A percentile compares a stretch with the other conserved stretches of the same genome.
Conservation (phyloP, 208 protist species). For the Trypanosoma vivax region DNA sequence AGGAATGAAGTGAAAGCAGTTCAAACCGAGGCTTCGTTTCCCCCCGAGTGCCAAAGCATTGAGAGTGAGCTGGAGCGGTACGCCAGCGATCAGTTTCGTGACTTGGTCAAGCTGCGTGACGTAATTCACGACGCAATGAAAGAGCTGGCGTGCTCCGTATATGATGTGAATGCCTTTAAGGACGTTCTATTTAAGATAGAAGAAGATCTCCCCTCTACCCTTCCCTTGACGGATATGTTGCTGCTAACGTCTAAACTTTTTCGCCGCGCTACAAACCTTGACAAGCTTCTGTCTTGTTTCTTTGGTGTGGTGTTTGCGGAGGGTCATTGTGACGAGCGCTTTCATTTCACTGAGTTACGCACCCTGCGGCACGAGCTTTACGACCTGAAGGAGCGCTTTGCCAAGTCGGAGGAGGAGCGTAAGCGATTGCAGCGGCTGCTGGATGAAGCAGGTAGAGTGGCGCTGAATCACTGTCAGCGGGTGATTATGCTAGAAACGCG, state of each 20-base stretch:
- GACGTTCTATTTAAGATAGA: slow-evolving; percentile 83
- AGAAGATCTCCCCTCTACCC: slow-evolving; percentile 49
- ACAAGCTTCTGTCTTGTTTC: slow-evolving; percentile 75
- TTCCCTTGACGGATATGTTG: slow-evolving; percentile 82
- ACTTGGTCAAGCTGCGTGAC: slow-evolving; percentile 57
- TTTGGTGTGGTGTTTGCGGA: slow-evolving; percentile 86
- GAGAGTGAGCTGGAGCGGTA: slow-evolving; percentile 46
- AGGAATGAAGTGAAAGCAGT: slow-evolving; percentile 29
- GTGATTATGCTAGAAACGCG: slow-evolving; percentile 83
- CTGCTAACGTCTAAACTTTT: slow-evolving; percentile 86
- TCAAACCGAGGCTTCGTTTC: slow-evolving; percentile 81
- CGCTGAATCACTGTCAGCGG: slow-evolving; percentile 67
- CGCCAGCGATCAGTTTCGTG: slow-evolving; percentile 69
- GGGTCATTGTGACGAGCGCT: slow-evolving; percentile 80
- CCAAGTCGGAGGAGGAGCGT: slow-evolving; percentile 60
- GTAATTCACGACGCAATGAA: slow-evolving; percentile 61
- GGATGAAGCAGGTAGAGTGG: slow-evolving; percentile 68
- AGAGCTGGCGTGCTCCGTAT: slow-evolving; percentile 70
- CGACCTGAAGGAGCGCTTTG: slow-evolving; percentile 47
- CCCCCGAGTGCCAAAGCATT: slow-evolving; percentile 41
- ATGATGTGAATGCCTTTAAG: slow-evolving; percentile 86
- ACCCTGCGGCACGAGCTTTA: slow-evolving; percentile 68
- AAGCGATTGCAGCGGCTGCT: slow-evolving; percentile 59
- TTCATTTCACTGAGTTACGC: slow-evolving; percentile 82
- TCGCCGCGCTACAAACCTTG: slow-evolving; percentile 68